Conservation (phyloP, 2,329 filamentous ascomycete genomes). For the Chlorencoelia australis region DNA sequence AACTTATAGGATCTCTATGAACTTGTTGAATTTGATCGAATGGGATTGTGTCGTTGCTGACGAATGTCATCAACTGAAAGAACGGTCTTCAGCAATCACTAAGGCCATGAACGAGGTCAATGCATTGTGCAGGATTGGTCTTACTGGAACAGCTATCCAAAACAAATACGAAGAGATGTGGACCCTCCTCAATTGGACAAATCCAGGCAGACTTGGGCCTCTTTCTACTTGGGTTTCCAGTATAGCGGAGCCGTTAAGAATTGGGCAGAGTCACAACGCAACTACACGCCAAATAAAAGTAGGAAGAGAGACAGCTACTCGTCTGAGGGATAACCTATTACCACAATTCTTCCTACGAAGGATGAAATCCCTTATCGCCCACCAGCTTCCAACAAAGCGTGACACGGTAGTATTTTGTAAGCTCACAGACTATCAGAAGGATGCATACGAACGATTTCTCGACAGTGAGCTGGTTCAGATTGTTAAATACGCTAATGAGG, state of each 20-base stretch:
- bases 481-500: conserved; percentile 57
- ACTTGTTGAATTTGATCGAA: conserved; percentile 66
- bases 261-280: conserved; percentile 80
- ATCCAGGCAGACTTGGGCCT: conserved; percentile 64
- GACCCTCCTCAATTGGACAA: conserved; percentile 94
- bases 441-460: conserved; percentile 78
- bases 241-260: conserved; percentile 69
- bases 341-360: conserved; percentile 84
- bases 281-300: conserved; percentile 72
- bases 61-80: conserved; percentile 87
- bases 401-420: conserved; percentile 94
- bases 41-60: conserved; percentile 96
- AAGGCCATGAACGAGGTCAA: conserved; percentile 86
- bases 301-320: conserved; percentile 71
- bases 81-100: conserved; percentile 64
- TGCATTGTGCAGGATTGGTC: conserved; percentile 78
- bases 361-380: conserved; percentile 84
- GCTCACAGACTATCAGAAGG: conserved; percentile 67
- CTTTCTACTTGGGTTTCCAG: conserved; percentile 66
- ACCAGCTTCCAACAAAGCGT: conserved; percentile 89
- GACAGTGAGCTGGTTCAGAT: conserved; percentile 57
- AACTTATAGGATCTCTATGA: conserved; percentile 73
- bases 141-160: conserved; percentile 94
- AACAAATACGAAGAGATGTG: conserved; percentile 97
- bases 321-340: conserved; percentile 77